A percentile compares a stretch with the other conserved stretches of the same genome.
Conservation (phyloP, 331 rosid species). For the Pyracantha coccinea region DNA sequence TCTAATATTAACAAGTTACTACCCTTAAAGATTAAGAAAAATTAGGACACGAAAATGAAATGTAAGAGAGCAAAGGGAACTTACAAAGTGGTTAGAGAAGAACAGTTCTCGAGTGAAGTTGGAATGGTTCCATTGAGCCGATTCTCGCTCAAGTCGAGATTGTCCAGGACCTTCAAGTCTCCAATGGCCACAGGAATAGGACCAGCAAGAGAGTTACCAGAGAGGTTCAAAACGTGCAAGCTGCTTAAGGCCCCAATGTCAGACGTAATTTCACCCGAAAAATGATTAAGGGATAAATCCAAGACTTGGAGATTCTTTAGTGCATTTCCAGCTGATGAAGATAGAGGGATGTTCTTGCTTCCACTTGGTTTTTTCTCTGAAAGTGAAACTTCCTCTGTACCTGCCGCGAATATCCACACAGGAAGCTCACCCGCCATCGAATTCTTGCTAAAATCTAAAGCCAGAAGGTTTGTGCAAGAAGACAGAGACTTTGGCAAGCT, state of each 20-base stretch:
- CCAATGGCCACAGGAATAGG: slow-evolving; percentile 54
- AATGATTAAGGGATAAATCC: slow-evolving; percentile 71
- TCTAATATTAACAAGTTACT: not conserved
- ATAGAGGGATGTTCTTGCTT: slow-evolving; percentile 15
- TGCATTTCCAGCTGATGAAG: slow-evolving; percentile 28
- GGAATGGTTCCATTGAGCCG: slow-evolving; percentile 73
- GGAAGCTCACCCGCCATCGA: slow-evolving; percentile 72
- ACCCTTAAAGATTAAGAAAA: not conserved
- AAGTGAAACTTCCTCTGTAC: slow-evolving; percentile 35
- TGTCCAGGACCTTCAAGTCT: slow-evolving; percentile 44
- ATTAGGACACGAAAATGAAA: slow-evolving; percentile 1
- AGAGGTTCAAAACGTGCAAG: slow-evolving; percentile 59
- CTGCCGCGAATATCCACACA: slow-evolving; percentile 53
- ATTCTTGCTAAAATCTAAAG: slow-evolving; percentile 66
- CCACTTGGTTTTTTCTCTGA: slow-evolving; percentile 30
- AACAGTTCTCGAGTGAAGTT: slow-evolving; percentile 59
- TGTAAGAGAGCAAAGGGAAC: slow-evolving; percentile 27
- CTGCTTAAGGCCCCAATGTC: slow-evolving; percentile 49
- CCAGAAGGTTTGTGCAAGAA: slow-evolving; percentile 45
- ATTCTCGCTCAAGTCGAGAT: slow-evolving; percentile 73
- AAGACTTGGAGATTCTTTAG: slow-evolving; percentile 54
- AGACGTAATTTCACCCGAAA: slow-evolving; percentile 63
- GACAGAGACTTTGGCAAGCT: slow-evolving; percentile 61
- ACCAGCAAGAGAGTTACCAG: slow-evolving; percentile 59
- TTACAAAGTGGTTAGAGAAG: slow-evolving; percentile 67